phyloP scores from a whole-genome alignment of 805 yeast genomes.

The Wickerhamomyces rabaulensis region DNA sequence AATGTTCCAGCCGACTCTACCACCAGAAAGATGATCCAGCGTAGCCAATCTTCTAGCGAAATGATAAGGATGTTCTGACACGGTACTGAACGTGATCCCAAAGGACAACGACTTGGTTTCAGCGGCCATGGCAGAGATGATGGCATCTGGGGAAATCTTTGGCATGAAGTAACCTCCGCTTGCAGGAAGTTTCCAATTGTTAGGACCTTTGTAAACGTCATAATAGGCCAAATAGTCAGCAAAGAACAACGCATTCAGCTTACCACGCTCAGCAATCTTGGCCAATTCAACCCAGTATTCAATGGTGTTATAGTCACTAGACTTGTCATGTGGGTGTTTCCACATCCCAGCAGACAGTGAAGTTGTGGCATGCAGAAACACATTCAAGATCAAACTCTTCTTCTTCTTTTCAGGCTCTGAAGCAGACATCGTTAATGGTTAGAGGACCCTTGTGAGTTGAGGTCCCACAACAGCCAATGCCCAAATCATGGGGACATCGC shows the following conservation, averaged over 20 bases:
- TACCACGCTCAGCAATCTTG: conserved; percentile 31
- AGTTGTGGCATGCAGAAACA: conserved; percentile 30
- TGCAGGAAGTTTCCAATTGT: conserved; percentile 29
- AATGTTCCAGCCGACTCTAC: conserved; percentile 45
- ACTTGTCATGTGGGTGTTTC: conserved; percentile 20
- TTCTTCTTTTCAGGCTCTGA: conserved; percentile 1
- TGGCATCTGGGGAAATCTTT: conserved; percentile 30
- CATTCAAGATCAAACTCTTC: conserved; percentile 30
- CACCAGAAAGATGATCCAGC: conserved; percentile 36
- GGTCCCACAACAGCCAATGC: too few species aligned
- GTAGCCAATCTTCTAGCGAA: conserved; percentile 29
- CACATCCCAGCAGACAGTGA: conserved; percentile 28
- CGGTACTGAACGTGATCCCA: conserved; percentile 38
- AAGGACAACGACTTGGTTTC: conserved; percentile 35
- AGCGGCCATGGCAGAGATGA: conserved; percentile 32
- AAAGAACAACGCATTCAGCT: conserved; percentile 32
- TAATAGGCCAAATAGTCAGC: conserved; percentile 38
- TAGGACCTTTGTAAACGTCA: conserved; percentile 37
- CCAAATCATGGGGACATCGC: too few species aligned
- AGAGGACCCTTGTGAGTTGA: too few species aligned
- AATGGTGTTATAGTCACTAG: conserved; percentile 12
- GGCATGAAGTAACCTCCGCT: conserved; percentile 26
- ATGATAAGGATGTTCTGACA: conserved; percentile 38
- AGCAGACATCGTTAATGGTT: too few species aligned
- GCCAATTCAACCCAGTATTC: conserved; percentile 35